Base-by-base conservation (phyloP, 345 rosid genomes). In the Acer campestre region DNA sequence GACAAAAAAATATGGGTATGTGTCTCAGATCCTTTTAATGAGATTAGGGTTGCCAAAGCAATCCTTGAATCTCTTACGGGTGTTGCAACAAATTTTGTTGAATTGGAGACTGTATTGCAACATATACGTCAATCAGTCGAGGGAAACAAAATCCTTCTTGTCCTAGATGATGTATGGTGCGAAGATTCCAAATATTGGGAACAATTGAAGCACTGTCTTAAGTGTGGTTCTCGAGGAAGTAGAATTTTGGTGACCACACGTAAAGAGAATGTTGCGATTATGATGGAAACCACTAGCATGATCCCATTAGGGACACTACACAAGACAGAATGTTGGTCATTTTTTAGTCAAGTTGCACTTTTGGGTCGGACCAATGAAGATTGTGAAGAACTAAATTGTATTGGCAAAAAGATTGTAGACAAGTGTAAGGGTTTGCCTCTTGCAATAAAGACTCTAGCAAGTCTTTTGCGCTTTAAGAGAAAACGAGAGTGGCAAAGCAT, bases 91-190 rank as follows among this genome's bases (percentile, higher is more conserved):
- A n/a, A 67, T 49, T 20, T 61, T 61, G 25, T 51, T 70, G n/a
- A 9, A 55, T 6, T 42, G 11, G 31, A 63, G 46, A 14, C 40
- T 49, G 3, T 27, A 18, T 29, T 73, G 27, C n/a, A 63, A 46
- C 49, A 79, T 23, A 61, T 77, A 27, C 70, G 22, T 35, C 78
- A 62, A 4, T 68, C 31, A 23, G 2, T 70, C 11, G 20, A 46
- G 7, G 74, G 79, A 6, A 70, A 14, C 23, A 68, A 18, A 7
- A 64, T 53, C 61, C 23, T 82, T 29, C 76, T 82, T 23, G 77
- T 82, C 10, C 61, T 82, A 3, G 81, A 82, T 61, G 84, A 82
- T 40, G 77, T 82, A 8, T 82, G 80, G 82, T 71, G 58, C 10
- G 75, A 75, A 31, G 18, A 70, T n/a, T 48, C 65, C 8, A 49